Evolutionary conservation across 129 eudicot species (phyloP), one percentile per base, ranked within the genome.

Genomic region (Silybum marianum): DNA sequence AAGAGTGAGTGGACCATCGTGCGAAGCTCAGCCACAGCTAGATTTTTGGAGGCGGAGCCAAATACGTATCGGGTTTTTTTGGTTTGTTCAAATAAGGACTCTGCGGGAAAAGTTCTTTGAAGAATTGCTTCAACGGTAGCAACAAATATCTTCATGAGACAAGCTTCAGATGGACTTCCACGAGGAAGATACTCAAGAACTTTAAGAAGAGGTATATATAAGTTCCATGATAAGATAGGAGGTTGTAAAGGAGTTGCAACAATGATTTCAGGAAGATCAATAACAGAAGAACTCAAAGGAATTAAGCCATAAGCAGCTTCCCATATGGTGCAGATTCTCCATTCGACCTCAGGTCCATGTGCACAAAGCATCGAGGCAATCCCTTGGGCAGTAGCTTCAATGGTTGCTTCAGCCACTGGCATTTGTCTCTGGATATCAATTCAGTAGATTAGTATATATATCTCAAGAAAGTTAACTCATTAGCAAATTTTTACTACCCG

Each of bases 271-370:
- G 99, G 99, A 26, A 95, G 93, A 83, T 95, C 97, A 54, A 95
- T 89, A 9, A 91, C 91, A 14, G 97, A 95, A 60, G 99, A 95
- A 81, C 97, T 92, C 67, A 95, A 76, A 58, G 99, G 97, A 67
- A 95, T 95, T 76, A 95, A 81, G 54, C 99, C 99, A 76, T 95
- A 95, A 58, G 99, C 99, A 86, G 99, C 99, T 91, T 95, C 99
- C 99, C 99, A 95, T 19, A 95, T 92, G 72, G 99, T 95, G 83
- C 99, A 95, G 75, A 95, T 95, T 84, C 99, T 92, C 99, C 99
- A 95, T 80, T 95, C 99, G 6, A 95, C 99, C 74, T 95, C 99
- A 0, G 99, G 97, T 68, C 97, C 99, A 48, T 95, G 99, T 46
- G 97, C 94, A 85, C 99, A 95, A 73, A 95, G 97, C 95, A 95